Evolutionary conservation across 805 yeast genomes (phyloP).

Genomic region (Suhomyces sp.): DNA sequence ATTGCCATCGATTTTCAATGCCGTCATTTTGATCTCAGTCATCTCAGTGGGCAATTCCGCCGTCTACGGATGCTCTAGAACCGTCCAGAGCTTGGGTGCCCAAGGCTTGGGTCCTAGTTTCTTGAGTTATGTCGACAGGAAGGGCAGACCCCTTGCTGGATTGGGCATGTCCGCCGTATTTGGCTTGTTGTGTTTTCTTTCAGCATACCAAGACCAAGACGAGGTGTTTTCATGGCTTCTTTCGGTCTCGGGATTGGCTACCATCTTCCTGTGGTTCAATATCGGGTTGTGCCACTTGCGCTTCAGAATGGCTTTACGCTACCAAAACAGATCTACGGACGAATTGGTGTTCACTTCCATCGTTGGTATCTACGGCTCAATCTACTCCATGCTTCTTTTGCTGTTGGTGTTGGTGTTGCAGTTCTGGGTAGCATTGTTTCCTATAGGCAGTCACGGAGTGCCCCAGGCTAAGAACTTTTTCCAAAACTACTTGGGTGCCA

Average conservation of each 20-base stretch:
- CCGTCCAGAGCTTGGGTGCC: conserved; percentile 14
- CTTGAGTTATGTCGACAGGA: conserved; percentile 15
- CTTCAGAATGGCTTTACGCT: conserved; percentile 29
- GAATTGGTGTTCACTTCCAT: conserved; percentile 23
- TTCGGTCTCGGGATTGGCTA: conserved; percentile 34
- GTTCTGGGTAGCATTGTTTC: conserved; percentile 27
- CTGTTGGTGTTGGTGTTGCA: conserved; percentile 22
- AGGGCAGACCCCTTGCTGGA: conserved; percentile 17
- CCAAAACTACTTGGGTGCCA: conserved; percentile 25
- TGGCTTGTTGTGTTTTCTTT: conserved; percentile 16
- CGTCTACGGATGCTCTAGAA: conserved; percentile 25
- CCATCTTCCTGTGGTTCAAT: conserved; percentile 36
- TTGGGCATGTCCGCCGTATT: conserved; percentile 11
- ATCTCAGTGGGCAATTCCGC: conserved; percentile 31
- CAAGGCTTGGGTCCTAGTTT: conserved; percentile 15
- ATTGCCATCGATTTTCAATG: conserved; percentile 27
- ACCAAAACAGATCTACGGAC: conserved; percentile 19
- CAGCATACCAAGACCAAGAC: conserved; percentile 12
- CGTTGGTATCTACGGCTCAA: conserved; percentile 25
- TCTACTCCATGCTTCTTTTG: conserved; percentile 22
- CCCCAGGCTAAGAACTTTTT: conserved; percentile 22
- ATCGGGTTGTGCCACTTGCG: conserved; percentile 32
- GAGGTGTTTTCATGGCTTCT: conserved; percentile 28
- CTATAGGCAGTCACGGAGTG: conserved; percentile 13
- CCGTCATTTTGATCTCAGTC: conserved; percentile 25